Evolutionary conservation across 768 basidiomycete species (phyloP), one percentile per base, ranked within the genome.

Genomic region (Paxillus rubicundulus): DNA sequence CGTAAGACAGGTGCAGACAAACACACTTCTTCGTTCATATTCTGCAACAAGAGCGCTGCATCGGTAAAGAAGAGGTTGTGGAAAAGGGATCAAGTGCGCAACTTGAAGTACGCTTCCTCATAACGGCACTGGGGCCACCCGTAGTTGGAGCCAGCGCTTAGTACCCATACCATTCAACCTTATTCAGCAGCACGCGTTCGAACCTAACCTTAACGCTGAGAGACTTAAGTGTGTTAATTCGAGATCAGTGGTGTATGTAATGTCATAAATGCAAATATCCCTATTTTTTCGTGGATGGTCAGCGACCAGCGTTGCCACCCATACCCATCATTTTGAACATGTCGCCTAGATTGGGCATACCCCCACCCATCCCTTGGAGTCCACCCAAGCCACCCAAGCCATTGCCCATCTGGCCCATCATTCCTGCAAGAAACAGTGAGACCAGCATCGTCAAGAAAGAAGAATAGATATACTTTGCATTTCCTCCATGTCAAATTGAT

Each of bases 241-340:
- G 41, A 54, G 53, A 46, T 42, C 17, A 43, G 40, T 47, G 37
- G 42, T 52, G 55, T 55, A 56, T 38, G 54, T 42, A 39, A 45
- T 55, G 47, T 57, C 67, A 44, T 60, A 52, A 59, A 54, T 44
- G 50, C 43, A 54, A 24, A 41, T 16, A 20, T 55, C 49, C 45
- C 47, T 6, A 47, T 49, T 34, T 49, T 49, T 34, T 49, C 27
- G 47, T 57, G 30, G 49, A 20, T 49, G 33, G 36, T 58, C 56
- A 71, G 58, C 68, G 68, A 55, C 70, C 68, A 45, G 68, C 59
- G 59, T 64, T 60, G 51, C 81, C 79, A 51, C 85, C 85, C 86
- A 87, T 87, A 8, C 87, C 86, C 88, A 90, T 89, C 88, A 90
- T 87, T 73, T 89, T 89, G 67, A 89, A 75, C 85, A 91, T 86